These are phyloP conservation scores for Pseudoperonospora humuli DNA, from an alignment of 352 stramenopile genomes.

Conservation along the genomic window DNA sequence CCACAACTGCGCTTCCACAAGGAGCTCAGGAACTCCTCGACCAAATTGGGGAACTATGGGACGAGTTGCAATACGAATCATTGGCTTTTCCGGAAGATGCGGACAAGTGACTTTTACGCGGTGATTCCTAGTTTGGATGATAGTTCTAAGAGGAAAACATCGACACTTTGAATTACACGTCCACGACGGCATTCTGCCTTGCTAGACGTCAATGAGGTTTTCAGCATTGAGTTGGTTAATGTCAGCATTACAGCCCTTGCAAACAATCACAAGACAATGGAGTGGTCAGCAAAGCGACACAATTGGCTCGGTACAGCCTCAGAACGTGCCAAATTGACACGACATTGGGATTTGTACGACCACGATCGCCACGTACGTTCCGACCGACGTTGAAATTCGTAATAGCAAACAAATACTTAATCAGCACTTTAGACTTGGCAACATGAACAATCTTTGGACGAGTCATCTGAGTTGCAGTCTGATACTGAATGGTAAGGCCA, in stretches of 20 bases:
- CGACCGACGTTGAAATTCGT: conserved; percentile 90
- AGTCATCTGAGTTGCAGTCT: conserved; percentile 93
- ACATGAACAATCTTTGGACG: conserved; percentile 87
- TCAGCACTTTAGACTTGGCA: conserved; percentile 85
- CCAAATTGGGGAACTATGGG: conserved; percentile 71
- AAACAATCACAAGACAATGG: conserved; percentile 22
- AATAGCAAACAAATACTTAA: conserved; percentile 96
- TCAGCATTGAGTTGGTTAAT: conserved; percentile 97
- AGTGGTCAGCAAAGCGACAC: conserved; percentile 3
- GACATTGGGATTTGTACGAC: conserved; percentile 94
- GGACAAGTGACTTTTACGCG: conserved; percentile 2
- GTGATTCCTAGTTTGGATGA: not conserved
- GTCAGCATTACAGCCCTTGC: conserved; percentile 84
- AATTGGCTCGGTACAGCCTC: not conserved
- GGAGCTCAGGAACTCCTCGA: conserved; percentile 40
- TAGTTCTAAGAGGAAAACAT: conserved; percentile 8
- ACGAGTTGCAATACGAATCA: conserved; percentile 74
- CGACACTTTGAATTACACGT: conserved; percentile 3
- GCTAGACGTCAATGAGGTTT: conserved; percentile 70
- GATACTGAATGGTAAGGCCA: conserved; percentile 90
- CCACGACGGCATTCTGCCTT: conserved; percentile 1
- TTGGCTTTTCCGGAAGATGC: conserved; percentile 41
- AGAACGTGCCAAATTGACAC: conserved; percentile 72
- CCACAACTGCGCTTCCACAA: conserved; percentile 18
- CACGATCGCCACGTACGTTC: conserved; percentile 98